Evolutionary conservation across 805 yeast species (phyloP).

Genomic region (Priceomyces haplophilus): DNA sequence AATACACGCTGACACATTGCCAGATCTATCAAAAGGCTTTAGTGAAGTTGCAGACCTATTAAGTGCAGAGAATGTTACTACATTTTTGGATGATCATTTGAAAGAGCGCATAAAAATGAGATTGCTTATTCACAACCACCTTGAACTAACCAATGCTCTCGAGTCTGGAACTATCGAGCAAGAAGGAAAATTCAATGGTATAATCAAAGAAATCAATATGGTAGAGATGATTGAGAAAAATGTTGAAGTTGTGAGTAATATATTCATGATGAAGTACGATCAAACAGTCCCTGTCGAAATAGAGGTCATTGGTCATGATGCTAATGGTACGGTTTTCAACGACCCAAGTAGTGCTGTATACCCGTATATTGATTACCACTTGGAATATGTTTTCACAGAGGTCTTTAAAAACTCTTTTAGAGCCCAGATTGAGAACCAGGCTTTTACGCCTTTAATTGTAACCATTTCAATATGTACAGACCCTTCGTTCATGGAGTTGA

Average conservation of each 20-base stretch:
- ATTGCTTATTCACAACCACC: constrained; percentile 80
- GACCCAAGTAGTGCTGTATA: constrained; percentile 55
- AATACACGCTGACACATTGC: constrained; percentile 80
- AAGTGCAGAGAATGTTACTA: constrained; percentile 48
- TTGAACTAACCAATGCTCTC: constrained; percentile 51
- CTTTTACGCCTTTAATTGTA: constrained; percentile 36
- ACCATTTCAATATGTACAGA: constrained; percentile 34
- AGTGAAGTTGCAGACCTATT: constrained; percentile 54
- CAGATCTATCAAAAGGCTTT: constrained; percentile 79
- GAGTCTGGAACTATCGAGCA: constrained; percentile 40
- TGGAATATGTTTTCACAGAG: constrained; percentile 86
- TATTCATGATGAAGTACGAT: constrained; percentile 81
- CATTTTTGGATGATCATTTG: constrained; percentile 72
- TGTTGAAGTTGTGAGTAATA: constrained; percentile 74
- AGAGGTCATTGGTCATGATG: constrained; percentile 38
- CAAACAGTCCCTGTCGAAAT: constrained; percentile 60
- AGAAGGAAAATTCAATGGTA: constrained; percentile 53
- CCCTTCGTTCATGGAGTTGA: constrained; percentile 55
- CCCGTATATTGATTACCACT: constrained; percentile 83
- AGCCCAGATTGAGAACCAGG: constrained; percentile 75
- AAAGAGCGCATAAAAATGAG: constrained; percentile 85
- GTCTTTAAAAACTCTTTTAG: constrained; percentile 81
- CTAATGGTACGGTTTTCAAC: constrained; percentile 11
- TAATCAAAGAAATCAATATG: constrained; percentile 66
- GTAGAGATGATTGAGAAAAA: constrained; percentile 60